These are phyloP conservation scores for Solanum pinnatisectum DNA, from an alignment of 257 asterid species.

Conservation along the genomic window DNA sequence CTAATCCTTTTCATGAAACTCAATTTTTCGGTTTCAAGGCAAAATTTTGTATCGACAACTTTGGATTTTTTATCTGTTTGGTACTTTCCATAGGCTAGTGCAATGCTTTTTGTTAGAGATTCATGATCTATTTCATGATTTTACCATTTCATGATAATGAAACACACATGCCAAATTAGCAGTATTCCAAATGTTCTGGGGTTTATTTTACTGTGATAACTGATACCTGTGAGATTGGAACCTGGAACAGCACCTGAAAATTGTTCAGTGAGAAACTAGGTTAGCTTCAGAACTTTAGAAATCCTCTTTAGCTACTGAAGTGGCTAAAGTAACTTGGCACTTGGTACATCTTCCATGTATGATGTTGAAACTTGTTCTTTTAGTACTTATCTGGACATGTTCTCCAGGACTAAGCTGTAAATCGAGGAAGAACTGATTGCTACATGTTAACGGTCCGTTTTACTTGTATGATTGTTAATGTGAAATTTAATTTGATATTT, in stretches of 20 bases:
- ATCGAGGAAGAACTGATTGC: background rate
- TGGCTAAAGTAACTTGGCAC: background rate
- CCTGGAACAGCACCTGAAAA: background rate
- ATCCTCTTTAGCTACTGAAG: background rate
- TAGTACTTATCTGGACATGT: background rate
- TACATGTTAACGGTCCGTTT: background rate
- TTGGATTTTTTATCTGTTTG: background rate
- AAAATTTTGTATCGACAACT: background rate
- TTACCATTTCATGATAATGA: background rate
- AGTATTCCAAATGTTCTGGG: background rate
- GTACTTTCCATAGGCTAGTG: background rate
- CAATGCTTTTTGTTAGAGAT: background rate
- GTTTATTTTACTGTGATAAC: background rate
- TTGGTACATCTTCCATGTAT: conserved; percentile 3
- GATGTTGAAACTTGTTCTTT: background rate
- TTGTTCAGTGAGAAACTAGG: background rate
- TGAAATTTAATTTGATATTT: background rate
- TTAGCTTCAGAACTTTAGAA: background rate
- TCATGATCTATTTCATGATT: background rate
- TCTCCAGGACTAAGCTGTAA: background rate
- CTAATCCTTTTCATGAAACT: background rate
- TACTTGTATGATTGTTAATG: background rate
- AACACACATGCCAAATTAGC: background rate
- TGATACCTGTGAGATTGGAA: background rate
- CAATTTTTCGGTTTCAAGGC: background rate